A percentile compares a stretch with the other conserved stretches of the same genome.
phyloP scores from a whole-genome alignment of 805 yeast genomes.

The Starmerella sp. region DNA sequence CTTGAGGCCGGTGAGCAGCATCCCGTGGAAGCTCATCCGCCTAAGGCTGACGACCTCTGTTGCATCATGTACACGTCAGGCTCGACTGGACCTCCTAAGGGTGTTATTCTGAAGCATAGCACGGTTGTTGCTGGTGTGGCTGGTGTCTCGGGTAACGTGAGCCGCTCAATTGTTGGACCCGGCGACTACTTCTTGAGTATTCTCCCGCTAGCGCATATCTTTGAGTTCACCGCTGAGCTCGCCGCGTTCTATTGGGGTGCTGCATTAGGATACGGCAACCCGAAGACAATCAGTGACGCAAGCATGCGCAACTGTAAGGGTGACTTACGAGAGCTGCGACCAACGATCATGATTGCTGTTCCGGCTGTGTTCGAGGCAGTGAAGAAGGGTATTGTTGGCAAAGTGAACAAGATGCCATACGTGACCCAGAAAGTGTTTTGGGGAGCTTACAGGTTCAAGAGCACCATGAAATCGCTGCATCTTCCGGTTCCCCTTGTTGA shows the following conservation, averaged over 20 bases:
- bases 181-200: conserved; percentile 73
- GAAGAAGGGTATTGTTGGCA: conserved; percentile 78
- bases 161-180: conserved; percentile 38
- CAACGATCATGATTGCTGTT: conserved; percentile 94
- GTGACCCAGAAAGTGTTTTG: conserved; percentile 73
- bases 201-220: conserved; percentile 92
- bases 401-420: conserved; percentile 55
- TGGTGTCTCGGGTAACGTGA: conserved; percentile 62
- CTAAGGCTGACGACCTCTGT: conserved; percentile 48
- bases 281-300: conserved; percentile 75
- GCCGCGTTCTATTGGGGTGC: conserved; percentile 81
- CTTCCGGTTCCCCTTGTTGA: conserved; percentile 75
- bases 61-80: conserved; percentile 86
- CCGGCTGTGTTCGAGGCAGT: conserved; percentile 98
- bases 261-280: conserved; percentile 77
- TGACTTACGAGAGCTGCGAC: conserved; percentile 76
- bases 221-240: conserved; percentile 83
- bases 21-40: conserved; percentile 33
- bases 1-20: conserved; percentile 49
- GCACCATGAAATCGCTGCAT: conserved; percentile 47
- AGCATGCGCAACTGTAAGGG: conserved; percentile 78
- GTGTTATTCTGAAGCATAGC: conserved; percentile 57
- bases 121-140: conserved; percentile 75
- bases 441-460: conserved; percentile 71
- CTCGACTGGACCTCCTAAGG: conserved; percentile 76